These are phyloP conservation scores for Penicillium canescens DNA, from an alignment of 495 filamentous ascomycete genomes.

Conservation along the genomic window DNA sequence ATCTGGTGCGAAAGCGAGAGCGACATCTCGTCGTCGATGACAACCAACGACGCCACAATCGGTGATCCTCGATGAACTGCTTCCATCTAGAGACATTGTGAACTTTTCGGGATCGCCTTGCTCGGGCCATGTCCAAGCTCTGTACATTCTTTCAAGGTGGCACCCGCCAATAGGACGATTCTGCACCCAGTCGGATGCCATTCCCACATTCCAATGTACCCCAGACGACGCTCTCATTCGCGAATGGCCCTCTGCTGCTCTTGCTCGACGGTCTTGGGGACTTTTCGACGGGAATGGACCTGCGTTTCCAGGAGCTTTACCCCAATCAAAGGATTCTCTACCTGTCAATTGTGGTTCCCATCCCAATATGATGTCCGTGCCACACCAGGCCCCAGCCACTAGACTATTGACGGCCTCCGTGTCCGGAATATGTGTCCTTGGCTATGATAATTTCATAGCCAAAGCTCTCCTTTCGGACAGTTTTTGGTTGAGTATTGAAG, in stretches of 20 bases:
- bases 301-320: background rate
- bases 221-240: conserved; percentile 9
- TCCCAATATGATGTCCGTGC: background rate
- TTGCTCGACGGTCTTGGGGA: background rate
- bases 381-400: background rate
- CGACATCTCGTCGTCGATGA: conserved; percentile 12
- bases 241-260: background rate
- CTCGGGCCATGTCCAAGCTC: background rate
- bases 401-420: background rate
- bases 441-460: background rate
- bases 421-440: background rate
- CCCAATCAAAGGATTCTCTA: background rate
- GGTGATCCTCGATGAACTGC: background rate
- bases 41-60: background rate
- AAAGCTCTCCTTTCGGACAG: background rate
- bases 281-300: background rate
- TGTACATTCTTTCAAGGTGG: conserved; percentile 11
- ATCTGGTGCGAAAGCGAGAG: background rate
- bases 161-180: conserved; percentile 6
- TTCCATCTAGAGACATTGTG: background rate
- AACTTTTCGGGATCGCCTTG: background rate
- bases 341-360: background rate
- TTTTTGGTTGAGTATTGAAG: background rate
- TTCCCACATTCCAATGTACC: conserved; percentile 21
- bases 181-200: background rate